Percentiles rank a stretch among this genome's conserved stretches.
Evolutionary conservation across 1,139 yeast species (phyloP).

Genomic region (Lodderomyces parapsilosis): DNA sequence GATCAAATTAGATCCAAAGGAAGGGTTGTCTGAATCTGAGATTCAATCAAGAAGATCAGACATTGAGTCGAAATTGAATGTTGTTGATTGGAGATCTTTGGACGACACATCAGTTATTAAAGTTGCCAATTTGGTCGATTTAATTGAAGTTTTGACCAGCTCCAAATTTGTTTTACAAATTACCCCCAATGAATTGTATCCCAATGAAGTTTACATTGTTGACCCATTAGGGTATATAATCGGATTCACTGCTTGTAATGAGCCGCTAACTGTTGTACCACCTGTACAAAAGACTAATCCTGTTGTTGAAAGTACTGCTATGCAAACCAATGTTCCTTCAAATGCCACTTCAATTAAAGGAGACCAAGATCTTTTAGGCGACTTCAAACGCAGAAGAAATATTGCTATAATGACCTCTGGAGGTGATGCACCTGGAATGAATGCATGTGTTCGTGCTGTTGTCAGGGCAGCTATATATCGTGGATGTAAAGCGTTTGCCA

Average conservation of each 20-base stretch:
- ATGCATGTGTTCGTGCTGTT: constrained; percentile 77
- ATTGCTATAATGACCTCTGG: constrained; percentile 87
- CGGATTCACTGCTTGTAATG: constrained; percentile 62
- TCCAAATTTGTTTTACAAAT: constrained; percentile 32
- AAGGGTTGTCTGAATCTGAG: constrained; percentile 27
- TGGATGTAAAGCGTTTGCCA: constrained; percentile 71
- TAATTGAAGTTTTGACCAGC: constrained; percentile 32
- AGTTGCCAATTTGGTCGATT: constrained; percentile 30
- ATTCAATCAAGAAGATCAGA: constrained; percentile 23
- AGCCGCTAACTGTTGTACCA: constrained; percentile 56
- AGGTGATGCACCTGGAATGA: constrained; percentile 89
- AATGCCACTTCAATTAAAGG: constrained; percentile 39
- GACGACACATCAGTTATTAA: constrained; percentile 42
- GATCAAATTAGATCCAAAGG: constrained; percentile 23
- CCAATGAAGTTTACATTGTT: constrained; percentile 63
- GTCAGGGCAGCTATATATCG: constrained; percentile 70
- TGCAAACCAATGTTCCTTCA: constrained; percentile 14
- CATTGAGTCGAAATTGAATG: constrained; percentile 25
- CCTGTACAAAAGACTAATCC: constrained; percentile 24
- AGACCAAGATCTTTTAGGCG: constrained; percentile 42
- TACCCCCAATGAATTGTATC: constrained; percentile 63
- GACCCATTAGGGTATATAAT: constrained; percentile 69
- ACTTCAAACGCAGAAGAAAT: constrained; percentile 26
- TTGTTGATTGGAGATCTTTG: constrained; percentile 52
- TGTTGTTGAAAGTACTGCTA: constrained; percentile 3